Evolutionary conservation across 371 early-diverging fungal genomes (phyloP).

Genomic region (Syncephalastrum sp.): DNA sequence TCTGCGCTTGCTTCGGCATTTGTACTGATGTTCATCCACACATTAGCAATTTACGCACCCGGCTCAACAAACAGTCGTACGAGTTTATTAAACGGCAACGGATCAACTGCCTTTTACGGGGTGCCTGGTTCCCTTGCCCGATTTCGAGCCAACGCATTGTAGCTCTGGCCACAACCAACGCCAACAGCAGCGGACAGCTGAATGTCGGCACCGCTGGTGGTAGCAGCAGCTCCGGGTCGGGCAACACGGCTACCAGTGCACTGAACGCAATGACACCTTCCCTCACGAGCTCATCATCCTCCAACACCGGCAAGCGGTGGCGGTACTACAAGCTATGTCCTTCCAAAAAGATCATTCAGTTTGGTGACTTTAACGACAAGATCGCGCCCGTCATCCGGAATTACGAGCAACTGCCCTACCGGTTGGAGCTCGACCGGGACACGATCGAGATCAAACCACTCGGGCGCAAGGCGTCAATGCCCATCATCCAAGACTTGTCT

Average conservation of each 20-base stretch:
- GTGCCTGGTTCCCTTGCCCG: constrained; percentile 74
- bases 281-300: neutral
- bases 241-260: neutral
- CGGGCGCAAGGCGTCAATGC: constrained; percentile 17
- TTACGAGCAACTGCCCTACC: constrained; percentile 35
- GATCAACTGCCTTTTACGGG: constrained; percentile 61
- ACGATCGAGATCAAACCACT: constrained; percentile 58
- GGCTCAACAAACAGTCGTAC: constrained; percentile 65
- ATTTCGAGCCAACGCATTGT: constrained; percentile 19
- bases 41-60: constrained; percentile 61
- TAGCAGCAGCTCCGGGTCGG: constrained; percentile 3
- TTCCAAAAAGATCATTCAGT: constrained; percentile 61
- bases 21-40: neutral
- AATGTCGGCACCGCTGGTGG: neutral
- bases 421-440: constrained; percentile 51
- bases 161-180: neutral
- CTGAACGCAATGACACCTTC: neutral
- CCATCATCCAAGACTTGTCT: neutral
- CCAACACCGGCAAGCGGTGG: constrained; percentile 35
- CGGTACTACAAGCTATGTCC: constrained; percentile 66
- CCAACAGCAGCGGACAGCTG: too few relatives aligned
- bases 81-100: constrained; percentile 73
- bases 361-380: constrained; percentile 67
- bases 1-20: too few relatives aligned
- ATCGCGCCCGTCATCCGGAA: constrained; percentile 24